These are phyloP conservation scores for Cyberlindnera nakhonratchasimensis DNA, from an alignment of 805 yeast genomes.

Conservation along the genomic window DNA sequence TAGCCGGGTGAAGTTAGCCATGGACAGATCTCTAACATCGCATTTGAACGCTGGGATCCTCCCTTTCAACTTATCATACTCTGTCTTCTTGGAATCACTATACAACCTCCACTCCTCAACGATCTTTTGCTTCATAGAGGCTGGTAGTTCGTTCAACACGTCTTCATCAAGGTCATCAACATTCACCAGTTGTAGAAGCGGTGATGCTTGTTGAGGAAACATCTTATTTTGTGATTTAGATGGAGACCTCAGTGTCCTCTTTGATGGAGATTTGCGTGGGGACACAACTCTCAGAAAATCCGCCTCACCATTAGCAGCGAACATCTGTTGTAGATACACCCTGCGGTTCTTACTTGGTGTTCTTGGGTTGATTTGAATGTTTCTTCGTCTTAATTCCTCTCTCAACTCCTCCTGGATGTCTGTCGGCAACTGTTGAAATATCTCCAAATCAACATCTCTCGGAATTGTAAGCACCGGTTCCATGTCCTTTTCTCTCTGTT, in stretches of 20 bases:
- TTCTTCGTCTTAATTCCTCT: slow-evolving; percentile 46
- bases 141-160: slow-evolving; percentile 26
- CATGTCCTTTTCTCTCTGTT: slow-evolving; percentile 16
- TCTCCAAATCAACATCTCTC: slow-evolving; percentile 56
- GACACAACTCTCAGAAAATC: slow-evolving; percentile 20
- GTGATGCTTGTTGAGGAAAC: background rate
- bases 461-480: slow-evolving; percentile 25
- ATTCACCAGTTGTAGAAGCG: background rate
- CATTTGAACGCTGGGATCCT: background rate
- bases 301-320: slow-evolving; percentile 12
- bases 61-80: slow-evolving; percentile 15
- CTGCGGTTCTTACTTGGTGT: slow-evolving; percentile 22
- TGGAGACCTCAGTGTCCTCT: slow-evolving; percentile 16
- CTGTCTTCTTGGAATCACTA: slow-evolving; percentile 13
- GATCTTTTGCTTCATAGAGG: slow-evolving; percentile 18
- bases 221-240: slow-evolving; percentile 13
- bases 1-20: slow-evolving; percentile 14
- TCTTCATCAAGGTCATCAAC: slow-evolving; percentile 19
- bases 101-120: slow-evolving; percentile 22
- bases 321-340: slow-evolving; percentile 25
- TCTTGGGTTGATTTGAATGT: slow-evolving; percentile 22
- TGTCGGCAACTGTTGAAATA: slow-evolving; percentile 59
- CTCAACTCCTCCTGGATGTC: slow-evolving; percentile 63
- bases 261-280: slow-evolving; percentile 18
- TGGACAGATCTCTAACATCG: background rate